Conservation (phyloP, 2,329 filamentous ascomycete genomes). For the Geoglossum cookeanum region DNA sequence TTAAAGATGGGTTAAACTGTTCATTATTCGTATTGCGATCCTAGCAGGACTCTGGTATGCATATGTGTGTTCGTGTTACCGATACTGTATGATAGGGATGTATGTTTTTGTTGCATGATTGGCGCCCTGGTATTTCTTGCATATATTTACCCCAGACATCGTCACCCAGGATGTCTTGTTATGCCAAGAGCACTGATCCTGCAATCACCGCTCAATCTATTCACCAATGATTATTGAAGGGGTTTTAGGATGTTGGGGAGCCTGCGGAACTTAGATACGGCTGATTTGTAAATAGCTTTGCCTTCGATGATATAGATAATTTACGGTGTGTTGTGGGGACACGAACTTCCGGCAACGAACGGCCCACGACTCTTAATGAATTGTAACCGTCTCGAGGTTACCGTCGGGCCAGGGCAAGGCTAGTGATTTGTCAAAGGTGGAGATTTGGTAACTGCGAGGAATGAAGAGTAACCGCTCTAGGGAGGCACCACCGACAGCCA, state of each 20-base stretch:
- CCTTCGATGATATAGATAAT: slow-evolving; percentile 1
- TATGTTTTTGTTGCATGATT: neutral
- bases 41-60: neutral
- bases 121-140: neutral
- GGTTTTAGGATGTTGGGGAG: neutral
- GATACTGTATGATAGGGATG: slow-evolving; percentile 1
- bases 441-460: neutral
- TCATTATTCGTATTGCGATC: neutral
- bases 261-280: neutral
- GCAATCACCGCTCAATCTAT: neutral
- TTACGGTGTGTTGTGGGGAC: neutral
- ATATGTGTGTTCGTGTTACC: neutral
- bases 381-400: too few relatives aligned
- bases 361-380: neutral
- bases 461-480: neutral
- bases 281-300: slow-evolving; percentile 1
- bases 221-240: neutral
- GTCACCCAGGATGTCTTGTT: neutral
- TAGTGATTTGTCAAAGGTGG: neutral
- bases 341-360: neutral
- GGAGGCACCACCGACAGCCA: neutral
- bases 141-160: neutral
- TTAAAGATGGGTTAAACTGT: neutral
- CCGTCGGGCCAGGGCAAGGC: neutral
- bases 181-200: neutral